phyloP scores from a whole-genome alignment of 2,329 filamentous ascomycete genomes.

The Ceratocystis cacaofunesta region DNA sequence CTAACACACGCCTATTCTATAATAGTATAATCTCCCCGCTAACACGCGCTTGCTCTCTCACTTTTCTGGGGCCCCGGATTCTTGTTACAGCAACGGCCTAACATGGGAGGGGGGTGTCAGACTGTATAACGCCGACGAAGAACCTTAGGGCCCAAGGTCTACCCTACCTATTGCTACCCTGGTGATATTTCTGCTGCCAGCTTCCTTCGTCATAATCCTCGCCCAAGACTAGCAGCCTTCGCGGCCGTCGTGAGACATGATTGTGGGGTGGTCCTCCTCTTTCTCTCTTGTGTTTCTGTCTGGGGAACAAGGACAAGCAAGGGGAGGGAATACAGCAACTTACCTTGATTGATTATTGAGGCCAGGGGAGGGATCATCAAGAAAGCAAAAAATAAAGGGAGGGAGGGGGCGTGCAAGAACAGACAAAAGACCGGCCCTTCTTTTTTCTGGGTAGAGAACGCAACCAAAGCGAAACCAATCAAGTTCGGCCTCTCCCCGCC shows the following conservation, averaged over 20 bases:
- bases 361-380: background rate
- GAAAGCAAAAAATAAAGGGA: background rate
- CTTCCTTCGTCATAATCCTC: background rate
- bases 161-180: no score
- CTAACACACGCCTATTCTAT: background rate
- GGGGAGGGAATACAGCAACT: background rate
- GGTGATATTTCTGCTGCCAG: background rate
- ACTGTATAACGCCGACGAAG: background rate
- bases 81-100: background rate
- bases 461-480: background rate
- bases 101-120: background rate
- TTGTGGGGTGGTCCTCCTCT: background rate
- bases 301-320: background rate
- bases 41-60: background rate
- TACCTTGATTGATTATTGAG: background rate
- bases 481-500: background rate
- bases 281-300: background rate
- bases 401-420: background rate
- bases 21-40: background rate
- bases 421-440: background rate
- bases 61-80: constrained; percentile 4
- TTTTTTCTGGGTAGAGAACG: background rate
- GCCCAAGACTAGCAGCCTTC: background rate
- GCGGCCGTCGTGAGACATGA: background rate
- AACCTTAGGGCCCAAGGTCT: no score